Evolutionary conservation across 257 asterid genomes (phyloP), one percentile per base, ranked within the genome.

Genomic region (Solanum chilense): DNA sequence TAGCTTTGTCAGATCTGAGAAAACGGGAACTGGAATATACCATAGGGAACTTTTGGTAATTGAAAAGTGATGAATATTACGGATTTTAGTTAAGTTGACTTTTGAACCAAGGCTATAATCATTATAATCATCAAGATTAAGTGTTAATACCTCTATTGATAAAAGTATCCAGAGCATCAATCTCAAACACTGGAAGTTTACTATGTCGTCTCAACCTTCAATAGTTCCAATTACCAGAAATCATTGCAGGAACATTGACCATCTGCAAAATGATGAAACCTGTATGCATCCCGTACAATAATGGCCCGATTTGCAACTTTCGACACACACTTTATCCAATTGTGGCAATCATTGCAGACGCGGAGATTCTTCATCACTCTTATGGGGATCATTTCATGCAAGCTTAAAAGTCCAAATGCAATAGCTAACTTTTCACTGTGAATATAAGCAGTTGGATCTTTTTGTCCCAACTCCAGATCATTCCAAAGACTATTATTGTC

Each of bases 341-440:
- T 93, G 92, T 96, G 99, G 90, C 99, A 96, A 74, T 96, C 98
- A 84, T 86, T 93, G 88, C 98, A 95, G 87, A 96, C 92, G 21
- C 98, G 95, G 69, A 96, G 93, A 91, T 95, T 95, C 94, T 96
- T 96, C 96, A 96, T 96, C 87, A 96, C 95, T 77, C 89, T 91
- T 90, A 96, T 86, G 37, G 98, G 97, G 83, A 93, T 90, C 78
- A 87, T 64, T 76, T 86, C 70, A 21, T 93, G 83, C 91, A 93
- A 91, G 87, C 92, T 91, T 76, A 94, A 60, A 85, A 96, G 93
- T 86, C 98, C 98, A 89, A 93, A 96, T 39, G 96, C 93, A 89
- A 96, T 92, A 83, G 98, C 98, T 90, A 96, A 86, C 91, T 96
- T 96, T 88, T 96, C 98, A 82, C 98, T 96, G 89, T 94, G 99